These are phyloP conservation scores for Leucocoprinus sp. DNA, from an alignment of 768 basidiomycete genomes.

Conservation along the genomic window DNA sequence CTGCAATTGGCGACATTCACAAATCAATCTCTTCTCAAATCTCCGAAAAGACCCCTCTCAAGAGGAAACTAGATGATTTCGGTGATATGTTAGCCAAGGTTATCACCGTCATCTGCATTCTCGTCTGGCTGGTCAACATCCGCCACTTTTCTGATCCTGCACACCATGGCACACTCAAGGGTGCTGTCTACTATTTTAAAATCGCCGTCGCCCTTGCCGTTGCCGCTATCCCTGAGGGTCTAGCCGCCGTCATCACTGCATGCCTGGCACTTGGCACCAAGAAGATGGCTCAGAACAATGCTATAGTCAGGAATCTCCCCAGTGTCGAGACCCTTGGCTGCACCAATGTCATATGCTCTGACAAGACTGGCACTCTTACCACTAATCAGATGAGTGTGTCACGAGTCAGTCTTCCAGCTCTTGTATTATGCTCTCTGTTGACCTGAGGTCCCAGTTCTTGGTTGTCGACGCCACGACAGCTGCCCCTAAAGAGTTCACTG, in stretches of 20 bases:
- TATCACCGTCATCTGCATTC: conserved; percentile 92
- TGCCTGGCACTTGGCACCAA: conserved; percentile 95
- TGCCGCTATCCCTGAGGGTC: conserved; percentile 95
- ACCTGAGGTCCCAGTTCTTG: conserved; percentile 49
- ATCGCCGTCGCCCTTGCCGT: conserved; percentile 99
- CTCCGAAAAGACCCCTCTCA: conserved; percentile 92
- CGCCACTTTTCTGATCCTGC: conserved; percentile 94
- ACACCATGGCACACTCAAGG: conserved; percentile 85
- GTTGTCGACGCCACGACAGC: conserved; percentile 50
- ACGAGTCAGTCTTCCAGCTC: conserved; percentile 35
- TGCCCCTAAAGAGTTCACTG: conserved; percentile 57
- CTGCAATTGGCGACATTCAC: conserved; percentile 96
- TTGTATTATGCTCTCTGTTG: neutral
- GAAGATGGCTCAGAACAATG: conserved; percentile 99
- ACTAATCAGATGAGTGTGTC: conserved; percentile 98
- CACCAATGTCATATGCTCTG: conserved; percentile 97
- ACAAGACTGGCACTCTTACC: conserved; percentile 95
- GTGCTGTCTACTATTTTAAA: conserved; percentile 98
- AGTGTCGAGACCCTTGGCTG: conserved; percentile 97
- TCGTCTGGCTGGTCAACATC: conserved; percentile 97
- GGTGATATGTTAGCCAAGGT: conserved; percentile 97
- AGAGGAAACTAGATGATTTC: conserved; percentile 96
- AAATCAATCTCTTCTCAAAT: conserved; percentile 92
- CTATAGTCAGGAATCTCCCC: conserved; percentile 93
- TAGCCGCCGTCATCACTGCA: conserved; percentile 98